phyloP scores from a whole-genome alignment of 768 basidiomycete genomes.

The Gloeopeniophorella convolvens region DNA sequence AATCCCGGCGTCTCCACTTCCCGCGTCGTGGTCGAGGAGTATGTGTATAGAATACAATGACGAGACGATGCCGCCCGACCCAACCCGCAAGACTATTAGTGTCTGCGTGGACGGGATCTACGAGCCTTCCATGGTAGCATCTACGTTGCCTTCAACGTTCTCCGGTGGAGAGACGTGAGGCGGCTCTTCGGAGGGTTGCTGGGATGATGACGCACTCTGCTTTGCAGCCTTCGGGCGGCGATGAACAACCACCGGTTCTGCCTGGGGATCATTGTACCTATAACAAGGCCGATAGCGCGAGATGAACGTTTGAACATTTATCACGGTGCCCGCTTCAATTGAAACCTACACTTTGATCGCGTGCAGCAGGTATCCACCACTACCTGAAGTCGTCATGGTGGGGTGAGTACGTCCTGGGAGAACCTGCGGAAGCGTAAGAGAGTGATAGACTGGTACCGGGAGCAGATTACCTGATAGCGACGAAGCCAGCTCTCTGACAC shows the following conservation, averaged over 20 bases:
- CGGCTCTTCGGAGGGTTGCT: not conserved
- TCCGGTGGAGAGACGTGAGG: not conserved
- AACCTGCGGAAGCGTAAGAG: slow-evolving; percentile 34
- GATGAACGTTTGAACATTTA: not conserved
- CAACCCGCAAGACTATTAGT: not conserved
- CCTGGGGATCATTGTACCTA: slow-evolving; percentile 55
- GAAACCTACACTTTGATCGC: slow-evolving; percentile 75
- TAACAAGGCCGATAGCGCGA: no score
- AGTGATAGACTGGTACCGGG: not conserved
- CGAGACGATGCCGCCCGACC: no score
- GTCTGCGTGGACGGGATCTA: not conserved
- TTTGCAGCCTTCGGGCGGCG: slow-evolving; percentile 33
- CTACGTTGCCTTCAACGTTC: not conserved
- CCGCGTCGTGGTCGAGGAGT: no score
- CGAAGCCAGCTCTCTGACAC: slow-evolving; percentile 85
- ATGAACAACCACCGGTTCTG: slow-evolving; percentile 46
- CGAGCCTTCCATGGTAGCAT: not conserved
- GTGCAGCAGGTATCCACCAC: slow-evolving; percentile 83
- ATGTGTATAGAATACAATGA: no score
- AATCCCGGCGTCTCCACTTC: no score
- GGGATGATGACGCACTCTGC: not conserved
- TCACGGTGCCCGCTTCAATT: not conserved
- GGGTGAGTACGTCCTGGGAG: slow-evolving; percentile 97
- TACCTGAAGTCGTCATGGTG: slow-evolving; percentile 83
- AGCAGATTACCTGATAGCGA: slow-evolving; percentile 67